Evolutionary conservation across 1,284 basidiomycete species (phyloP).

Genomic region (Austroboletus olivaceoglutinosus): DNA sequence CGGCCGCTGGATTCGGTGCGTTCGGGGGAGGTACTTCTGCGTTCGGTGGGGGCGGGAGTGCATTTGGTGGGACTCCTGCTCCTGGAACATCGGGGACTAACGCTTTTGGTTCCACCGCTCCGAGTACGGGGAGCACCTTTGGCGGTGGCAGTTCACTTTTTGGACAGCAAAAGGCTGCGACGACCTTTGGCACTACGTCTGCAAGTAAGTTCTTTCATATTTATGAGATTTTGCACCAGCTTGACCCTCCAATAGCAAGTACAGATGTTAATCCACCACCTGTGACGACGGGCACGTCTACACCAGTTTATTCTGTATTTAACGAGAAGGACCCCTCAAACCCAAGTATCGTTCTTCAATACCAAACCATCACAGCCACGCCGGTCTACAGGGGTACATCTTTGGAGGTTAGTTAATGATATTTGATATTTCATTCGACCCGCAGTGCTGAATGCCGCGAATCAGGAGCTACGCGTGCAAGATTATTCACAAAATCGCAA

Average conservation of each 20-base stretch:
- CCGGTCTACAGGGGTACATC: slow-evolving; percentile 67
- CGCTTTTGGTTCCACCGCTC: slow-evolving; percentile 45
- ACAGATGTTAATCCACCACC: slow-evolving; percentile 39
- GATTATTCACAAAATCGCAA: slow-evolving; percentile 77
- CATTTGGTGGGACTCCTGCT: slow-evolving; percentile 31
- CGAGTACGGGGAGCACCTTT: slow-evolving; percentile 40
- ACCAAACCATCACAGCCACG: slow-evolving; percentile 73
- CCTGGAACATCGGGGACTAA: slow-evolving; percentile 34
- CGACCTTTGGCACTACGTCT: slow-evolving; percentile 46
- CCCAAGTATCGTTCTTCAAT: slow-evolving; percentile 48
- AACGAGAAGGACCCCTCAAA: slow-evolving; percentile 59
- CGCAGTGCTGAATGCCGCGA: slow-evolving; percentile 1
- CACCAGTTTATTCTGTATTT: slow-evolving; percentile 53
- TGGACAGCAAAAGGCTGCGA: slow-evolving; percentile 48
- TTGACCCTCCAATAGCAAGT: slow-evolving; percentile 28
- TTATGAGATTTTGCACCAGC: neutral
- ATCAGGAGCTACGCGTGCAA: slow-evolving; percentile 69
- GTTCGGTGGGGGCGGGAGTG: slow-evolving; percentile 36
- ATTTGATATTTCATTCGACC: neutral
- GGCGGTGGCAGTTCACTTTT: slow-evolving; percentile 43
- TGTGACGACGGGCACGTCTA: slow-evolving; percentile 63
- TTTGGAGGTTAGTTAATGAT: slow-evolving; percentile 54
- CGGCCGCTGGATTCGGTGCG: slow-evolving; percentile 66
- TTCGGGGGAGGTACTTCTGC: slow-evolving; percentile 51
- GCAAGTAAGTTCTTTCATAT: slow-evolving; percentile 30